These are phyloP conservation scores for Pycnococcus provasolii DNA, from an alignment of 139 green algal genomes.

Conservation along the genomic window DNA sequence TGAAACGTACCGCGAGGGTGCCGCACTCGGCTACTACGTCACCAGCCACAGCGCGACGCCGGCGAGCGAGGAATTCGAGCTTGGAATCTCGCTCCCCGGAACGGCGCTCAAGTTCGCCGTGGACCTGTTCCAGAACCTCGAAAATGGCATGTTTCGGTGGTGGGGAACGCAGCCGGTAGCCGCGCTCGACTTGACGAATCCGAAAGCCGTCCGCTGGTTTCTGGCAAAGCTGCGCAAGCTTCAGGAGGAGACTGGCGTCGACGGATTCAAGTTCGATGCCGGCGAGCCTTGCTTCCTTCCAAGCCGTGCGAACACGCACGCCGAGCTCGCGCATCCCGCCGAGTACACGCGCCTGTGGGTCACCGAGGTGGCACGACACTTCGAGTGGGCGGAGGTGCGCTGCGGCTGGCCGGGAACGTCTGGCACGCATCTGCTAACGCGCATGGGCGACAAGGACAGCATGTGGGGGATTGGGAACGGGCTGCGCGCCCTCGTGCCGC, in stretches of 20 bases:
- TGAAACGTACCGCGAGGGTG: slow-evolving; percentile 44
- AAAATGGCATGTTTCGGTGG: slow-evolving; percentile 34
- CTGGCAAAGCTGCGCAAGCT: slow-evolving; percentile 36
- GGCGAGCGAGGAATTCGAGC: background rate
- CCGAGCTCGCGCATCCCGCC: slow-evolving; percentile 34
- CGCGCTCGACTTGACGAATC: slow-evolving; percentile 56
- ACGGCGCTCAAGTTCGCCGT: too few relatives aligned
- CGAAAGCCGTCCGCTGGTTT: slow-evolving; percentile 51
- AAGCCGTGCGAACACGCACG: slow-evolving; percentile 29
- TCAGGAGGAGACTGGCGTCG: slow-evolving; percentile 37
- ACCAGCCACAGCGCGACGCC: slow-evolving; percentile 8
- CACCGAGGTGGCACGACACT: slow-evolving; percentile 33
- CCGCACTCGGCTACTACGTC: slow-evolving; percentile 44
- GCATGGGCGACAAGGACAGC: slow-evolving; percentile 53
- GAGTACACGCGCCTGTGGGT: slow-evolving; percentile 55
- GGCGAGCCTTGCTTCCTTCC: slow-evolving; percentile 61
- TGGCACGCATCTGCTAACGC: slow-evolving; percentile 37
- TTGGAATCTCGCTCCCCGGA: background rate
- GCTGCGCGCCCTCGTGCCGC: slow-evolving; percentile 47
- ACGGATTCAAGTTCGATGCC: slow-evolving; percentile 63
- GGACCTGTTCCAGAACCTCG: too few relatives aligned
- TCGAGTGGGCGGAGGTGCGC: slow-evolving; percentile 45
- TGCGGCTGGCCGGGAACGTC: slow-evolving; percentile 42
- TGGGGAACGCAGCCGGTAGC: slow-evolving; percentile 45
- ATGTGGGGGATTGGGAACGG: slow-evolving; percentile 49